A percentile compares a stretch with the other conserved stretches of the same genome.
These are phyloP conservation scores for Thraustochytrium sp. DNA, from an alignment of 352 stramenopile genomes.

Conservation along the genomic window DNA sequence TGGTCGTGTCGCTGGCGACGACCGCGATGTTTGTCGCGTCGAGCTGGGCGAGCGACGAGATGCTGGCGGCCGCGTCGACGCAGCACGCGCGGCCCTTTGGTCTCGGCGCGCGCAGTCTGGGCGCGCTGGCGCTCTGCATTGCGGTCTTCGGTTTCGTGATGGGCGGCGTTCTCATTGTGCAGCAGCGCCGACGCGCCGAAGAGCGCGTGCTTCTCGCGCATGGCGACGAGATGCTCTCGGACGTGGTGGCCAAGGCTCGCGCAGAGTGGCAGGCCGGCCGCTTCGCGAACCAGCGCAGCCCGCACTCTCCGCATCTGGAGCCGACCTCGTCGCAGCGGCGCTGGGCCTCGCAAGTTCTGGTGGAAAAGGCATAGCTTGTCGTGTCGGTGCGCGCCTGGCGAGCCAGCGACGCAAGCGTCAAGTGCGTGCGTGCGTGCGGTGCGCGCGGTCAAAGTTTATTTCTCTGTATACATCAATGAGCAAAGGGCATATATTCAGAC, in stretches of 20 bases:
- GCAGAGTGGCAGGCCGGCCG: slow-evolving; percentile 3
- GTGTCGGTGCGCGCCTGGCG: neutral
- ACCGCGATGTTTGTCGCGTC: no score
- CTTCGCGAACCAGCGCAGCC: neutral
- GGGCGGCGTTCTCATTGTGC: neutral
- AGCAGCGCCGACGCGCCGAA: neutral
- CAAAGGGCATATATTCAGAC: no score
- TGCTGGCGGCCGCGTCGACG: neutral
- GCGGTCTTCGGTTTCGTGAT: neutral
- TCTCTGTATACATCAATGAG: no score
- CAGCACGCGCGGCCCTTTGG: neutral
- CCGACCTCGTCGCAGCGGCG: neutral
- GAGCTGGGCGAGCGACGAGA: no score
- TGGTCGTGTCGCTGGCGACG: no score
- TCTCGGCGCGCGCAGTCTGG: neutral
- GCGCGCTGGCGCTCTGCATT: neutral
- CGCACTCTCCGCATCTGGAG: neutral
- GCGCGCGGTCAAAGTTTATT: no score
- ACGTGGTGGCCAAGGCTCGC: neutral
- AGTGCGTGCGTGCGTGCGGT: neutral
- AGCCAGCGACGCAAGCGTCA: neutral
- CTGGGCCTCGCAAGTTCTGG: neutral
- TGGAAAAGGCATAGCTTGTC: neutral
- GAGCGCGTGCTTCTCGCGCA: neutral
- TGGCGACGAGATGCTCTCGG: neutral